phyloP scores from a whole-genome alignment of 2,329 filamentous ascomycete species.

The Trichoderma hamatum region DNA sequence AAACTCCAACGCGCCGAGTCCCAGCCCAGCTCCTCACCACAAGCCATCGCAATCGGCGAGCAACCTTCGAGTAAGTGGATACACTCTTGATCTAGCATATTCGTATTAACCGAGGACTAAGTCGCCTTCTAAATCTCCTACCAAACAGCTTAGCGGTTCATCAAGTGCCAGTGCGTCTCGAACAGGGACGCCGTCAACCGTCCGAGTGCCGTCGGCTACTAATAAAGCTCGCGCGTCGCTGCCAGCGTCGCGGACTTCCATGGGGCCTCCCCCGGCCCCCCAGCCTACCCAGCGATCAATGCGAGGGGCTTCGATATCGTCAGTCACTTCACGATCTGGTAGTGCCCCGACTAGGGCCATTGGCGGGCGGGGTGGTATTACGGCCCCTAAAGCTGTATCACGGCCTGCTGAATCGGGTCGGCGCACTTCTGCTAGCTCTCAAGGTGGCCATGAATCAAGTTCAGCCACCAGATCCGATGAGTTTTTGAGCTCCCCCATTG shows the following conservation, averaged over 20 bases:
- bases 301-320: conserved; percentile 51
- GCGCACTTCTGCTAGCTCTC: conserved; percentile 52
- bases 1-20: conserved; percentile 72
- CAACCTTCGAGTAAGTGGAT: conserved; percentile 55
- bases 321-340: conserved; percentile 41
- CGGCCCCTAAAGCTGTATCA: conserved; percentile 40
- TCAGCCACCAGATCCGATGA: conserved; percentile 42
- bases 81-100: conserved; percentile 19
- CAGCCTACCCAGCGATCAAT: conserved; percentile 49
- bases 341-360: conserved; percentile 43
- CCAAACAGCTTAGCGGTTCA: conserved; percentile 60
- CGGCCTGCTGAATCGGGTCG: conserved; percentile 45
- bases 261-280: conserved; percentile 66
- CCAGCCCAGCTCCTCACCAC: conserved; percentile 62
- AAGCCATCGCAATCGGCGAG: conserved; percentile 59
- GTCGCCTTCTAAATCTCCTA: conserved; percentile 27
- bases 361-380: conserved; percentile 47
- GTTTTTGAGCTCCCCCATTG: conserved; percentile 49
- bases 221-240: conserved; percentile 59
- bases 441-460: conserved; percentile 47
- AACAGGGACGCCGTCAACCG: conserved; percentile 66
- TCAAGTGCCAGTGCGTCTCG: conserved; percentile 63
- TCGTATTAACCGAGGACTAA: conserved; percentile 24
- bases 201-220: conserved; percentile 48
- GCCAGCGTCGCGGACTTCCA: conserved; percentile 61